Base-by-base conservation (phyloP, 2,329 filamentous ascomycete genomes). In the Colletotrichum lupini region DNA sequence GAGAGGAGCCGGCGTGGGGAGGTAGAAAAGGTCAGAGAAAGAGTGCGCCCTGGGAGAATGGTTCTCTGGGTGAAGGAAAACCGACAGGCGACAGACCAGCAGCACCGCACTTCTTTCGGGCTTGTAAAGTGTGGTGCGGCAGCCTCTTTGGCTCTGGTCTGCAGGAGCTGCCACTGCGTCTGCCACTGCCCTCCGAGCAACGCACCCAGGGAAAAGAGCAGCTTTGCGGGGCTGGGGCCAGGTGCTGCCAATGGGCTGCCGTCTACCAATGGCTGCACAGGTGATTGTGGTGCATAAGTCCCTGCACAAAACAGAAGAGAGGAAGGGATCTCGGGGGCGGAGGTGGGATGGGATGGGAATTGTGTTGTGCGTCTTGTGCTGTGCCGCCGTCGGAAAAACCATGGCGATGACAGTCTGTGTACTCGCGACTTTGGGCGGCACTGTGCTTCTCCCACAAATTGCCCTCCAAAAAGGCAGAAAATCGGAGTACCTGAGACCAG, bases 21-120 rank as follows among this genome's bases (percentile, higher is more conserved):
- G 71, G 60, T 64, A 57, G 63, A 67, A 49, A 74, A 71, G 58
- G 57, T 62, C 37, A 62, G 71, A 67, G 72, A 52, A 32, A 73
- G 70, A 69, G 63, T 73, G 73, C 69, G 65, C 61, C 65, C 61
- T 66, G 62, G 66, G 42, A 67, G 64, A 73, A 35, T 74, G 68
- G 69, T 58, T 49, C 68, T 52, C 59, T 68, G 68, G 68, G 63
- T 59, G 72, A 72, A 74, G 63, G 63, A 68, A 57, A 57, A 72
- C 53, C 24, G 69, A 64, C 53, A 73, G 65, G 59, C 69, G 68
- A 73, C 67, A 53, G 56, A 67, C 8, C 65, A 67, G 42, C 65
- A 22, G 60, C 35, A 68, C 42, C 57, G 49, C 73, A 73, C 59
- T 59, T 42, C 37, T 59, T 68, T 74, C 64, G 69, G 72, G 69